Evolutionary conservation across 139 green algal genomes (phyloP), one percentile per base, ranked within the genome.

Genomic region (Closterium sp.): DNA sequence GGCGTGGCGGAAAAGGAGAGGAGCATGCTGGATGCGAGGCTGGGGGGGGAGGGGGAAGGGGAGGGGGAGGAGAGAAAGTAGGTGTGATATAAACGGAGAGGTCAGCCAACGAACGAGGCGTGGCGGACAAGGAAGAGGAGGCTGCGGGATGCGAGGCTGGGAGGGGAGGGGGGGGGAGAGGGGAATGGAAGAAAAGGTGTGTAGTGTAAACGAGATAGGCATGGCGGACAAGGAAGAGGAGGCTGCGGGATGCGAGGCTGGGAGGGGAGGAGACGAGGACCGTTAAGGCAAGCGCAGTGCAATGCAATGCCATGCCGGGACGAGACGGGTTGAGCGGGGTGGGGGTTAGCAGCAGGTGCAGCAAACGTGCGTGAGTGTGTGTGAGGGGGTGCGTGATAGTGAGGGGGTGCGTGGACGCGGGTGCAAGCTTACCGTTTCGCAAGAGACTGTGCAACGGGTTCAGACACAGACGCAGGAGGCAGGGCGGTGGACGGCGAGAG

Each of bases 381-480:
- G n/a, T n/a, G n/a, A n/a, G n/a, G n/a, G n/a, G n/a, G n/a, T n/a
- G n/a, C 84, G 4, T 6, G 84, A 87, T 6, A 33, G 84, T 87
- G 84, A 87, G 6, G 84, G 6, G 32, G 84, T 87, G 31, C 32
- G n/a, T n/a, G n/a, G n/a, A n/a, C n/a, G n/a, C 33, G 12, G 12
- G 10, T 19, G 12, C 12, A 34, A 66, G 38, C 38, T 66, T 66
- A 66, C 38, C 38, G 35, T 28, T 92, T 66, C 2, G 85, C 43
- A 21, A 89, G 55, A 84, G 89, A 84, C 81, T 84, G 33, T 31
- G 38, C 76, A n/a, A 92, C 30, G 89, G 33, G 31, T 19, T 25
- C 87, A 9, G 33, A 33, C 12, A 34, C n/a, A 86, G 88, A 23
- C 35, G 38, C 23, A 8, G 5, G 33, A 23, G 32, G 38, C 3